Conservation (phyloP, 306 rosid genomes). For the Citrullus amarus region DNA sequence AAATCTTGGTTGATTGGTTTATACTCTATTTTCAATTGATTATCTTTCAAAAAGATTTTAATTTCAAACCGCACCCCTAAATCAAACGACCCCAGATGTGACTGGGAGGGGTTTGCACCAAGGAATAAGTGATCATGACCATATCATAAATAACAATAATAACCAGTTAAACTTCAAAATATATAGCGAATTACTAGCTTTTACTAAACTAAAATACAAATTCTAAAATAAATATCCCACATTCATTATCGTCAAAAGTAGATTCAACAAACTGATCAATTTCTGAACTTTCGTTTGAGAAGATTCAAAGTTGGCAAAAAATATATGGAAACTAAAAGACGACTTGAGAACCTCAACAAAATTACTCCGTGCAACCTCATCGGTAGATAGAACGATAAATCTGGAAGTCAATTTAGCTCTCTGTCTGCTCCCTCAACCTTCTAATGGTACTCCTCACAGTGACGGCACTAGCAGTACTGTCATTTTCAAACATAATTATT, state of each 20-base stretch:
- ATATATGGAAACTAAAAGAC: background rate
- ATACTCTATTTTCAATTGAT: too few relatives aligned
- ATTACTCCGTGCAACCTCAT: background rate
- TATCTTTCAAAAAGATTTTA: too few relatives aligned
- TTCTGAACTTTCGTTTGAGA: background rate
- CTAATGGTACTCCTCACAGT: conserved; percentile 64
- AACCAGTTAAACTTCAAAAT: background rate
- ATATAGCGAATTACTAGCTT: background rate
- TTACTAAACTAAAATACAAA: background rate
- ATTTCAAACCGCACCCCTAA: too few relatives aligned
- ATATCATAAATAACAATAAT: background rate
- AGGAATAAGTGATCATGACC: background rate
- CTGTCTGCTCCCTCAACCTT: conserved; percentile 83
- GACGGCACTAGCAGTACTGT: conserved; percentile 61
- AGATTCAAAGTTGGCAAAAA: background rate
- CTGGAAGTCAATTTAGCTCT: conserved; percentile 22
- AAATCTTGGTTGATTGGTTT: too few relatives aligned
- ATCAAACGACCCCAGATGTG: too few relatives aligned
- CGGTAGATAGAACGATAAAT: background rate
- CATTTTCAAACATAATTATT: background rate
- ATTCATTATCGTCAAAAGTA: background rate
- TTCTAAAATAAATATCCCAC: background rate
- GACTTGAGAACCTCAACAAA: background rate
- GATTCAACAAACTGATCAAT: background rate
- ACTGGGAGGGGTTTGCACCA: background rate